Evolutionary conservation across 306 rosid species (phyloP).

Genomic region (Corylus americana): DNA sequence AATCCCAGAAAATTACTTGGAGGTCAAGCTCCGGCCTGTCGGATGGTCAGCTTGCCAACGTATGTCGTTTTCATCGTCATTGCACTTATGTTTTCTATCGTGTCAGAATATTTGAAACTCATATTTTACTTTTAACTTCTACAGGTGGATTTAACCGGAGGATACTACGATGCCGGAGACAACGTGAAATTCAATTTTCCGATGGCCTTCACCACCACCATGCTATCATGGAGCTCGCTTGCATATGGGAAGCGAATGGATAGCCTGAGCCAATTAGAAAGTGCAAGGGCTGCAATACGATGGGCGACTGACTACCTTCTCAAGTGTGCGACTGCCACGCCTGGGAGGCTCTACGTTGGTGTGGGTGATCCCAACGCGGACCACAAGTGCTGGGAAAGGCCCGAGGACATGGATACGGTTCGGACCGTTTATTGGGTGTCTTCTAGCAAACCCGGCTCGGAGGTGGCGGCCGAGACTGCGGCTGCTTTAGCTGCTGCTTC

Average conservation of each 20-base stretch:
- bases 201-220: constrained; percentile 86
- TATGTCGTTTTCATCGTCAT: constrained; percentile 18
- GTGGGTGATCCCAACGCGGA: constrained; percentile 82
- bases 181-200: constrained; percentile 91
- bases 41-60: constrained; percentile 71
- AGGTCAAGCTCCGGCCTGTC: constrained; percentile 68
- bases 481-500: constrained; percentile 94
- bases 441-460: constrained; percentile 68
- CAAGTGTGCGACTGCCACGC: constrained; percentile 69
- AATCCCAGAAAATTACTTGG: constrained; percentile 60
- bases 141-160: constrained; percentile 89
- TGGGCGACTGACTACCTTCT: constrained; percentile 80
- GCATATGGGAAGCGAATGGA: constrained; percentile 84
- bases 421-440: constrained; percentile 77
- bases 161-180: constrained; percentile 95
- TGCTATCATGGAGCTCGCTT: constrained; percentile 82
- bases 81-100: no score
- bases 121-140: neutral
- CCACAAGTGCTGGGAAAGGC: constrained; percentile 95
- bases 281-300: constrained; percentile 64
- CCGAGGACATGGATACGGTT: constrained; percentile 81
- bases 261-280: constrained; percentile 32
- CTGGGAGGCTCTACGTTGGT: constrained; percentile 78
- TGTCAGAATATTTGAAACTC: no score
- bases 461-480: constrained; percentile 92